phyloP scores from a whole-genome alignment of 2,329 filamentous ascomycete genomes.

The Paraphoma chrysanthemicola region DNA sequence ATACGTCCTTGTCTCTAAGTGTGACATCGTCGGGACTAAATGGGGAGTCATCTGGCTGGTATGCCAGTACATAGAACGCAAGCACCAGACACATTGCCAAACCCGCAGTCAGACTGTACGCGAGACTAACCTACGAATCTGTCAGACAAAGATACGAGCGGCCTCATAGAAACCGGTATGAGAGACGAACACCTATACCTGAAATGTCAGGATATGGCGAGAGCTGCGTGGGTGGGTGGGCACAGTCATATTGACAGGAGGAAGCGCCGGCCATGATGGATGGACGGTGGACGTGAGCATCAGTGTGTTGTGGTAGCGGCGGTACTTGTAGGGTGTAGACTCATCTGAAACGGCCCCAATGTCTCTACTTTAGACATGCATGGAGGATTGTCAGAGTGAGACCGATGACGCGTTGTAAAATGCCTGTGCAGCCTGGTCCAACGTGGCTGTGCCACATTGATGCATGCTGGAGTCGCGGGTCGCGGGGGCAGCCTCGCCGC shows the following conservation, averaged over 20 bases:
- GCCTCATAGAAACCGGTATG: background rate
- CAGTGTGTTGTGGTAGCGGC: background rate
- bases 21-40: background rate
- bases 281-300: background rate
- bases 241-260: background rate
- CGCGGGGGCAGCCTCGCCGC: no score
- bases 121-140: background rate
- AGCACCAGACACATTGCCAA: background rate
- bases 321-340: background rate
- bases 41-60: background rate
- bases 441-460: background rate
- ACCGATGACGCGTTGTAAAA: background rate
- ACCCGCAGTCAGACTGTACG: slow-evolving; percentile 1
- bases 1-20: background rate
- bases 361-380: background rate
- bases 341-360: background rate
- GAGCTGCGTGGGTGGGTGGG: background rate
- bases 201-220: slow-evolving; percentile 6
- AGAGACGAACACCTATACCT: slow-evolving; percentile 3
- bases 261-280: background rate
- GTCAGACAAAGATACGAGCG: background rate
- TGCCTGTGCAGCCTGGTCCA: background rate
- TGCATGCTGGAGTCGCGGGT: background rate
- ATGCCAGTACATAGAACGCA: background rate
- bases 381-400: background rate